These are phyloP conservation scores for Candida montana DNA, from an alignment of 805 yeast species.

Conservation along the genomic window DNA sequence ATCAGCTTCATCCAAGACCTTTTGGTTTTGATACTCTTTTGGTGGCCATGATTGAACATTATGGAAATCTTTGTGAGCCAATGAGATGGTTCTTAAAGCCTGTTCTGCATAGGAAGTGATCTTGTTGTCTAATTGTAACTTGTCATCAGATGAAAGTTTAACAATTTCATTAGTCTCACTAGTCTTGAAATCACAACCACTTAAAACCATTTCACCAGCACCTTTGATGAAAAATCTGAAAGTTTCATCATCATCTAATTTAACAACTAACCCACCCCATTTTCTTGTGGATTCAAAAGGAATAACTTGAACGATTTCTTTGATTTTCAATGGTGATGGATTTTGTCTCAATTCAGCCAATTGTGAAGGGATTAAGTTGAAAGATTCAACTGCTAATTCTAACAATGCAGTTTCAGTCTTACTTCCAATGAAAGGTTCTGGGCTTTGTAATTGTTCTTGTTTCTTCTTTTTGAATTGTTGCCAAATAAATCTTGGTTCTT, in stretches of 20 bases:
- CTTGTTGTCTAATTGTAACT: slow-evolving; percentile 30
- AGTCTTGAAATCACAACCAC: slow-evolving; percentile 44
- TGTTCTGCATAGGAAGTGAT: slow-evolving; percentile 61
- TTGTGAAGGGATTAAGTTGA: slow-evolving; percentile 39
- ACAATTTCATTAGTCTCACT: slow-evolving; percentile 27
- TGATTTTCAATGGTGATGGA: slow-evolving; percentile 26
- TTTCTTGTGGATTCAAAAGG: slow-evolving; percentile 92
- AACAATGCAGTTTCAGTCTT: slow-evolving; percentile 92
- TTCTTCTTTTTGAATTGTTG: slow-evolving; percentile 2
- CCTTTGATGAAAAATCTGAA: slow-evolving; percentile 78
- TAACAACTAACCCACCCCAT: slow-evolving; percentile 82
- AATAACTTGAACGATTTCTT: slow-evolving; percentile 57
- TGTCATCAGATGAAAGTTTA: slow-evolving; percentile 25
- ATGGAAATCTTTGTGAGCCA: slow-evolving; percentile 71
- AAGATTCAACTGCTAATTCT: slow-evolving; percentile 53
- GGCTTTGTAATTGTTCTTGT: slow-evolving; percentile 8
- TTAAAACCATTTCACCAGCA: slow-evolving; percentile 84
- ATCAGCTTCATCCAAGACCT: slow-evolving; percentile 36
- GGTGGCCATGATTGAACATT: slow-evolving; percentile 62
- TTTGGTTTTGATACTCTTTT: slow-evolving; percentile 30
- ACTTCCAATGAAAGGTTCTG: slow-evolving; percentile 77
- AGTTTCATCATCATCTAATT: slow-evolving; percentile 30
- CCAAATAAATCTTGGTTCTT: slow-evolving; percentile 20
- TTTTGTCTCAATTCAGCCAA: slow-evolving; percentile 44
- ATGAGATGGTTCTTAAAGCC: slow-evolving; percentile 85